Evolutionary conservation across 345 rosid species (phyloP), one percentile per base, ranked within the genome.

Genomic region (Combretum micranthum): DNA sequence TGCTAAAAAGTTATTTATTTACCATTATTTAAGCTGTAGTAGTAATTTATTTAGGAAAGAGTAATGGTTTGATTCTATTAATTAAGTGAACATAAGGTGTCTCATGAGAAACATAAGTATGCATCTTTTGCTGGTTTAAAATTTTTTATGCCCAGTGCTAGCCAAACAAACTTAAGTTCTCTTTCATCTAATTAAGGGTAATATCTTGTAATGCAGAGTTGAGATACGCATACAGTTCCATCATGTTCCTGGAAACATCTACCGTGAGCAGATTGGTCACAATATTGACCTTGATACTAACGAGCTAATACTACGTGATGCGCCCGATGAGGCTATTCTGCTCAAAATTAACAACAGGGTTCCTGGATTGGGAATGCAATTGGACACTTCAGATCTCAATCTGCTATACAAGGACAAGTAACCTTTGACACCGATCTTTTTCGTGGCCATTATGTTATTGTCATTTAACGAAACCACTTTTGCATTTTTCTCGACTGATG

Each of bases 151-250:
- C 39, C 39, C 9, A 32, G 39, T 4, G 39, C 39, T 32, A 32
- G 10, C 5, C 7, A 32, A 32, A 7, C 39, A 5, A 3, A 1
- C 32, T 32, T 32, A 32, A 32, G 39, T 32, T 32, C 39, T 32
- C 9, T 32, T 4, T 7, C 39, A 32, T 32, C 7, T 32, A 9
- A 4, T 32, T 4, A 32, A 32, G 6, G 39, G 6, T 32, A 32
- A 32, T 32, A 32, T 6, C 0, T 32, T 32, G 39, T 7, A 11
- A 32, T 45, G 15, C 81, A 93, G 99, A 64, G 78, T 97, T 32
- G 99, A 93, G 88, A 89, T 93, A 72, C 75, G 99, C 80, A 97
- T 89, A 50, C 99, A 89, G 73, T 93, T 89, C 75, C 77, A 94
- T 65, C 91, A 87, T 62, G 95, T 93, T 21, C 99, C 99, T 2